phyloP scores from a whole-genome alignment of 1,284 basidiomycete species.

The Malassezia caprae region DNA sequence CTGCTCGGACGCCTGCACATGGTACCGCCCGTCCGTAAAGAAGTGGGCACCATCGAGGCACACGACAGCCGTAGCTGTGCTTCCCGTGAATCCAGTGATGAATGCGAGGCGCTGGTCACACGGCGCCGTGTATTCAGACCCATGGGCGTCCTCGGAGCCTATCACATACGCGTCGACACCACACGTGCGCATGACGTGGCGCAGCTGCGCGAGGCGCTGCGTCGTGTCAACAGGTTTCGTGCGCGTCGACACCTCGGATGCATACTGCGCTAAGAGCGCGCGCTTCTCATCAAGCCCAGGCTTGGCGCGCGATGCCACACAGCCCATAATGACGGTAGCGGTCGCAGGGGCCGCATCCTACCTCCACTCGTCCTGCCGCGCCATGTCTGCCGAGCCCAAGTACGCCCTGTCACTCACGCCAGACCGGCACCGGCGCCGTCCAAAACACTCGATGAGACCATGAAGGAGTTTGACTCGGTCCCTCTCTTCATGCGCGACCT shows the following conservation, averaged over 20 bases:
- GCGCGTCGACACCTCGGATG: not conserved
- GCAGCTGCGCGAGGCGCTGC: constrained; percentile 54
- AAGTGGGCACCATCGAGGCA: constrained; percentile 54
- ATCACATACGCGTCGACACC: constrained; percentile 52
- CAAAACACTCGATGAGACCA: constrained; percentile 16
- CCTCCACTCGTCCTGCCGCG: not conserved
- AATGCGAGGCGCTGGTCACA: constrained; percentile 72
- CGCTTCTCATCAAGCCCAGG: constrained; percentile 10
- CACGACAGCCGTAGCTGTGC: constrained; percentile 71
- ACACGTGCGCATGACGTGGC: constrained; percentile 27
- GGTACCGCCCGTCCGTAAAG: constrained; percentile 79
- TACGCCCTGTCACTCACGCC: not conserved
- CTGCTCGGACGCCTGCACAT: constrained; percentile 69
- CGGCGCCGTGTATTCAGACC: constrained; percentile 71
- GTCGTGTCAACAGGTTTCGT: not conserved
- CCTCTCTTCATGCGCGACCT: constrained; percentile 89
- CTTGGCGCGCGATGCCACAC: constrained; percentile 9
- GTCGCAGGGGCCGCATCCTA: not conserved
- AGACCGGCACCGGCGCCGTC: constrained; percentile 6
- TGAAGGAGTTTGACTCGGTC: constrained; percentile 36
- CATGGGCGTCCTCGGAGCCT: constrained; percentile 76
- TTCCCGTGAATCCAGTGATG: constrained; percentile 75
- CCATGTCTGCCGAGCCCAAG: not conserved
- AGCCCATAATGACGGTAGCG: constrained; percentile 8
- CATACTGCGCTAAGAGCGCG: constrained; percentile 2